Evolutionary conservation across 78 protist species (phyloP).

Genomic region (Protostelium mycophagum): DNA sequence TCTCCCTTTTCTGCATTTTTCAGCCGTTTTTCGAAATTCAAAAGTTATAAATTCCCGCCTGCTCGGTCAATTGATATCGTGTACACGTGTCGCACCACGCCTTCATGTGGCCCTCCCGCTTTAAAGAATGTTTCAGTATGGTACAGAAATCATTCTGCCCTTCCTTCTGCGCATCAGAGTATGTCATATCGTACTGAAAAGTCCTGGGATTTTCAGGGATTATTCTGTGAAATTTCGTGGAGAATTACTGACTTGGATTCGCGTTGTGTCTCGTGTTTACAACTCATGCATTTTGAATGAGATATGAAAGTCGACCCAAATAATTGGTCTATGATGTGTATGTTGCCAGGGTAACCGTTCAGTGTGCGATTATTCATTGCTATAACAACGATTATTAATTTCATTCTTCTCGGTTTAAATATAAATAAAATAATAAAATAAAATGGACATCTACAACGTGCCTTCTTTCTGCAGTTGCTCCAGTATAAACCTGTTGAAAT

Average conservation of each 20-base stretch:
- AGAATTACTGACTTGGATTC: background rate
- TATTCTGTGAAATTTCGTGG: background rate
- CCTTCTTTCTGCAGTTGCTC: constrained; percentile 65
- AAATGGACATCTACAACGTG: background rate
- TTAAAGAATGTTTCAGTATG: background rate
- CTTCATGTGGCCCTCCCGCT: constrained; percentile 9
- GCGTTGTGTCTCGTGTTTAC: background rate
- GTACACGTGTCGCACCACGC: constrained; percentile 38
- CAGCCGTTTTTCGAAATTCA: background rate
- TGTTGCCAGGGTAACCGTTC: background rate
- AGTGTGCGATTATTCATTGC: background rate
- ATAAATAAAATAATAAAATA: background rate
- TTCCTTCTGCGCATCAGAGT: background rate
- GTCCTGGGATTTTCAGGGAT: background rate
- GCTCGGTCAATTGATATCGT: background rate
- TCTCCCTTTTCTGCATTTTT: constrained; percentile 29
- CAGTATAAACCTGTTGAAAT: constrained; percentile 48
- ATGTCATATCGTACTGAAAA: background rate
- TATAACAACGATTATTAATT: too few relatives aligned
- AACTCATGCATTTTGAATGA: constrained; percentile 44
- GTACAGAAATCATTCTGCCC: background rate
- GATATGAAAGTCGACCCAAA: constrained; percentile 32
- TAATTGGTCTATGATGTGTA: constrained; percentile 33
- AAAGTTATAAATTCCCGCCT: background rate
- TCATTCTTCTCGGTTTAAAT: constrained; percentile 3